Percentiles rank a stretch among this genome's conserved stretches.
Evolutionary conservation across 164 flowering plant species (phyloP).

Genomic region (Nymphaea thermarum): DNA sequence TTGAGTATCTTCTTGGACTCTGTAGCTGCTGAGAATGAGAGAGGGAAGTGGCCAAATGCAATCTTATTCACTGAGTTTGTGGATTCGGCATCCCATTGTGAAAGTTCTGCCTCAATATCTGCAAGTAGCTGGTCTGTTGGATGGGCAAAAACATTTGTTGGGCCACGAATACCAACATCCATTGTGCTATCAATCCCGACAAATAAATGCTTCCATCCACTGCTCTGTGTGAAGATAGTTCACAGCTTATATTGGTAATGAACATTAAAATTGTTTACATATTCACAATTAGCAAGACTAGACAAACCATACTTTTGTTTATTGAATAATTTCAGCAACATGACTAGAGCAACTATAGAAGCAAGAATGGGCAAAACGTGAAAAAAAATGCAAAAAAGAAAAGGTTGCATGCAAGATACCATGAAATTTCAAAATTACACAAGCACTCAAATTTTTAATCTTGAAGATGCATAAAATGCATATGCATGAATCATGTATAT

Average conservation of each 20-base stretch:
- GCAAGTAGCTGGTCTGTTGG: constrained; percentile 63
- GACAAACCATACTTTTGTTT: no score
- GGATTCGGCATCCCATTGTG: constrained; percentile 60
- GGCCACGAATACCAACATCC: constrained; percentile 71
- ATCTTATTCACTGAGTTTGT: constrained; percentile 50
- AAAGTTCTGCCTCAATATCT: constrained; percentile 58
- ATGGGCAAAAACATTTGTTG: constrained; percentile 94
- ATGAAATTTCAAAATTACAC: no score
- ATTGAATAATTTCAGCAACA: no score
- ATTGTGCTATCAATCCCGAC: constrained; percentile 84
- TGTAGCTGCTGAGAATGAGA: constrained; percentile 73
- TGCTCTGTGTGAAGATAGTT: constrained; percentile 26
- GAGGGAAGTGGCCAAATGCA: constrained; percentile 88
- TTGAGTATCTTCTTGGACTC: constrained; percentile 50
- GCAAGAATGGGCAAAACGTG: no score
- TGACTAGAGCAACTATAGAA: no score
- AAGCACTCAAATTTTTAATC: no score
- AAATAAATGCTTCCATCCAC: constrained; percentile 57
- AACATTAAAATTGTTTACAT: no score
- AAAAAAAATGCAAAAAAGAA: no score
- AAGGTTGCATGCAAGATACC: no score
- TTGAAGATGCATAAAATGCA: no score
- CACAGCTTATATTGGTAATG: neutral
- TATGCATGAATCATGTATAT: no score
- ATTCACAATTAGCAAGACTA: no score